These are phyloP conservation scores for Centrapalus pauciflorus DNA, from an alignment of 129 eudicot genomes.

Conservation along the genomic window DNA sequence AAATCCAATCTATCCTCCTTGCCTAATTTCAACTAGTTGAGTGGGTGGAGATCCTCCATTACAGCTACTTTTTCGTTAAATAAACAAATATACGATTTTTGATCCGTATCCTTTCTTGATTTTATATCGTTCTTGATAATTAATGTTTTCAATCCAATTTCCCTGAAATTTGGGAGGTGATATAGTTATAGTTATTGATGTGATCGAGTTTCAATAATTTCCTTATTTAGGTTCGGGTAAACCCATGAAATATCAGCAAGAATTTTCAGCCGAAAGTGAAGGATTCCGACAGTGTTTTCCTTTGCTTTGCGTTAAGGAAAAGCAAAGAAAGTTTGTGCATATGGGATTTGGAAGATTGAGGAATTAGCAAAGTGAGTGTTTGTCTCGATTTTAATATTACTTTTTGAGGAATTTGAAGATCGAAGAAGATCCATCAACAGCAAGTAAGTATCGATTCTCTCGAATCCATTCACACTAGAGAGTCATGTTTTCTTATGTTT, in stretches of 20 bases:
- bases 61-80: constrained; percentile 27
- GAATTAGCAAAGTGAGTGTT: constrained; percentile 28
- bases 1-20: neutral
- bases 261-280: constrained; percentile 26
- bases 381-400: neutral
- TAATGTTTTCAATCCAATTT: neutral
- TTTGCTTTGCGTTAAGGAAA: constrained; percentile 36
- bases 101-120: constrained; percentile 15
- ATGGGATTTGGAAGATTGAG: constrained; percentile 23
- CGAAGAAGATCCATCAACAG: constrained; percentile 20
- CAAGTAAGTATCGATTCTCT: constrained; percentile 37
- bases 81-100: neutral
- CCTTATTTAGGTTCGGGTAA: neutral
- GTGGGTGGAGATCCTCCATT: constrained; percentile 32
- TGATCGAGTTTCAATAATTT: neutral
- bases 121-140: neutral
- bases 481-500: neutral
- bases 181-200: neutral
- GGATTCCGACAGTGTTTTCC: constrained; percentile 27
- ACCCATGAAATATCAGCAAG: neutral
- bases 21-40: constrained; percentile 39
- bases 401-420: constrained; percentile 19
- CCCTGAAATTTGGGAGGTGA: constrained; percentile 3
- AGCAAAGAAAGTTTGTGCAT: constrained; percentile 25
- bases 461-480: constrained; percentile 14